These are phyloP conservation scores for Claviceps sp. DNA, from an alignment of 2,329 filamentous ascomycete species.

Conservation along the genomic window DNA sequence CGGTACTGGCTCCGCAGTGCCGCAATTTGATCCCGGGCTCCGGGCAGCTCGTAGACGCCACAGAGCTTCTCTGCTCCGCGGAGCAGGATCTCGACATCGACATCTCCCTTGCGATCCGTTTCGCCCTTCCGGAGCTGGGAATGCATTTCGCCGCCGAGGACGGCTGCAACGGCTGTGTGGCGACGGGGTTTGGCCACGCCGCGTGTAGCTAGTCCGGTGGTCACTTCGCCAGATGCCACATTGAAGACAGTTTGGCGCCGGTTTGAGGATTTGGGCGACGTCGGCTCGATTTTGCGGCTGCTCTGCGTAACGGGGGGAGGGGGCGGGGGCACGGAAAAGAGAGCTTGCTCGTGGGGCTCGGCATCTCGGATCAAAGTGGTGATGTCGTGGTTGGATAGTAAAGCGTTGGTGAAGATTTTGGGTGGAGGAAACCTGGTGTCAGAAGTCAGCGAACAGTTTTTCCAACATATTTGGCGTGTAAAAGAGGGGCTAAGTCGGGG, in stretches of 20 bases:
- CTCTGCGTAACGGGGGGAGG: conserved; percentile 38
- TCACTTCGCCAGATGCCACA: conserved; percentile 48
- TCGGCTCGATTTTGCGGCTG: conserved; percentile 22
- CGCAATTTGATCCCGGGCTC: conserved; percentile 63
- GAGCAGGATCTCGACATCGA: conserved; percentile 77
- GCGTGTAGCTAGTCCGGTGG: conserved; percentile 36
- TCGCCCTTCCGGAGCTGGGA: conserved; percentile 55
- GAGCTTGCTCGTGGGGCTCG: conserved; percentile 81
- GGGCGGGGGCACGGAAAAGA: conserved; percentile 80
- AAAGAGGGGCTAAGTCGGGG: neutral
- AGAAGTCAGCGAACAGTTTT: conserved; percentile 1
- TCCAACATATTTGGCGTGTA: neutral
- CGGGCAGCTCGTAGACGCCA: conserved; percentile 71
- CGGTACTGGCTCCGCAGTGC: conserved; percentile 57
- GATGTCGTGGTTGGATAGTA: conserved; percentile 81
- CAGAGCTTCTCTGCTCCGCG: conserved; percentile 83
- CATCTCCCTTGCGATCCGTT: conserved; percentile 43
- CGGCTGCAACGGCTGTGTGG: conserved; percentile 78
- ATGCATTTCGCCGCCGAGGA: conserved; percentile 78
- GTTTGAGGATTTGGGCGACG: conserved; percentile 24
- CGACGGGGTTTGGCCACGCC: conserved; percentile 42
- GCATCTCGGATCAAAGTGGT: conserved; percentile 91
- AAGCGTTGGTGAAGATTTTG: conserved; percentile 91
- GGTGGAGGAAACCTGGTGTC: conserved; percentile 63
- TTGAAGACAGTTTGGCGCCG: conserved; percentile 54